Evolutionary conservation across 139 green algal species (phyloP), one percentile per base, ranked within the genome.

Genomic region (Coccomyxa sp.): DNA sequence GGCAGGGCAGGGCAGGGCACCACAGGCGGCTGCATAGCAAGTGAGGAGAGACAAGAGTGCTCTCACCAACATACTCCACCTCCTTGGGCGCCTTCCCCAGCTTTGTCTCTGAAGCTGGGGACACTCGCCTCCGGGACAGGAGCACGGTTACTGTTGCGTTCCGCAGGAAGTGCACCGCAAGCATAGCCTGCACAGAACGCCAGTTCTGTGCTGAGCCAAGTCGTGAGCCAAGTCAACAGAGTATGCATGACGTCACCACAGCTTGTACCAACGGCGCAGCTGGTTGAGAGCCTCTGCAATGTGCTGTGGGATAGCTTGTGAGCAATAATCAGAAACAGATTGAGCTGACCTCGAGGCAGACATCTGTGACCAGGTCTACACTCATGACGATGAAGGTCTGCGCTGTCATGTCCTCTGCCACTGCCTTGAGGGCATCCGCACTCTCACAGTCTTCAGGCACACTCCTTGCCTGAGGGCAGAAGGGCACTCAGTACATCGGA

Each of bases 41-140:
- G n/a, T n/a, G n/a, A n/a, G n/a, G n/a, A n/a, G n/a, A n/a, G n/a
- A n/a, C n/a, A n/a, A n/a, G n/a, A n/a, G 10, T 39, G 7, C 35
- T 10, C 70, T 8, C 68, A 64, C 89, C 92, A 14, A 95, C 77
- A 70, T 95, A 97, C 84, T 96, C 92, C 8, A 95, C 92, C 35
- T 90, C 90, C 74, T 86, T 90, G 22, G 90, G 91, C 39, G 89
- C 74, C 71, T 93, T 92, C n/a, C 92, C 92, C 12, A 90, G 88
- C 79, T 96, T 95, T 39, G 90, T 95, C 38, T 94, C 89, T 39
- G 77, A 39, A 12, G 82, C 74, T 5, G 92, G 82, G 12, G 85
- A 89, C 4, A 83, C 78, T 34, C 85, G 89, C 29, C 89, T 81
- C 2, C 76, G 77, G 24, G 70, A 85, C 38, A 97, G 68, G 75